phyloP scores from a whole-genome alignment of 2,329 filamentous ascomycete genomes.

The Neopestalotiopsis rosae region DNA sequence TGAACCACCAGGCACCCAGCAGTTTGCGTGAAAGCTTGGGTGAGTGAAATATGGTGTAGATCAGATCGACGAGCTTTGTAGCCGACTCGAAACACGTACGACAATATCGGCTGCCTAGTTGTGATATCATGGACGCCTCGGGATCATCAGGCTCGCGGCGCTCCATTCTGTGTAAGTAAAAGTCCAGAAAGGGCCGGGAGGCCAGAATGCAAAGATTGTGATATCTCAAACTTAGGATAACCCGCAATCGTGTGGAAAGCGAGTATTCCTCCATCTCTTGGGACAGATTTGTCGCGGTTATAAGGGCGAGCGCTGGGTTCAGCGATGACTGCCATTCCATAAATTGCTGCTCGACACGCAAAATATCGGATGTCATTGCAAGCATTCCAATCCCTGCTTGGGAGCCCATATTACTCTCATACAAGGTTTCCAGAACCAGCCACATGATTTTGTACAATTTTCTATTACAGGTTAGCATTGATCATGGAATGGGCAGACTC shows the following conservation, averaged over 20 bases:
- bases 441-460: slow-evolving; percentile 40
- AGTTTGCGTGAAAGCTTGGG: slow-evolving; percentile 22
- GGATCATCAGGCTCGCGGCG: slow-evolving; percentile 16
- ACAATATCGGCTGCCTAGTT: slow-evolving; percentile 28
- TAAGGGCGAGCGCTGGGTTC: slow-evolving; percentile 33
- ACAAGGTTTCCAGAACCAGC: slow-evolving; percentile 44
- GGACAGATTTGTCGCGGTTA: slow-evolving; percentile 29
- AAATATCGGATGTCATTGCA: slow-evolving; percentile 39
- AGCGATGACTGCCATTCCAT: slow-evolving; percentile 42
- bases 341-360: slow-evolving; percentile 45
- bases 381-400: slow-evolving; percentile 29
- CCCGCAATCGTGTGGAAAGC: slow-evolving; percentile 39
- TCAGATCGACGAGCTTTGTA: slow-evolving; percentile 28
- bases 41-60: slow-evolving; percentile 25
- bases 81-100: slow-evolving; percentile 30
- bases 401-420: slow-evolving; percentile 49
- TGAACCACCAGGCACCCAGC: slow-evolving; percentile 39
- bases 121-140: slow-evolving; percentile 24
- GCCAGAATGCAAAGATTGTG: slow-evolving; percentile 39
- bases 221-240: slow-evolving; percentile 43
- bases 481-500: not conserved
- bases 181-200: slow-evolving; percentile 35
- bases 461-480: slow-evolving; percentile 23
- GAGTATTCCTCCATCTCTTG: slow-evolving; percentile 21
- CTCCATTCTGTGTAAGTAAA: slow-evolving; percentile 24